These are phyloP conservation scores for Phaseolus coccineus DNA, from an alignment of 331 rosid genomes.

Conservation along the genomic window DNA sequence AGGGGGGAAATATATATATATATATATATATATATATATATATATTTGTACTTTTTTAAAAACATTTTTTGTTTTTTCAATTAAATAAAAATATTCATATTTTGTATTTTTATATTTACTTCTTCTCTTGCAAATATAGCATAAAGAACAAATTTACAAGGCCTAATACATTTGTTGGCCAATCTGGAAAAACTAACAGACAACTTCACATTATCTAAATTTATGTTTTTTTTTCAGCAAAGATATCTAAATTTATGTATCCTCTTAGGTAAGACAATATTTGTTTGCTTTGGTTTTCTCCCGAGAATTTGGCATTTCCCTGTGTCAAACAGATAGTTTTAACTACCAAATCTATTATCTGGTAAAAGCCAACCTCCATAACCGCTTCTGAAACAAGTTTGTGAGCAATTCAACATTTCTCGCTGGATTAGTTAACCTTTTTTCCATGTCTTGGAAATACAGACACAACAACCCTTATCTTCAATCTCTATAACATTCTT, in stretches of 20 bases:
- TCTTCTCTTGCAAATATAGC: not conserved
- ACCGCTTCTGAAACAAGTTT: slow-evolving; percentile 47
- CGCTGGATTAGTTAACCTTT: slow-evolving; percentile 17
- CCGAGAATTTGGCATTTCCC: slow-evolving; percentile 24
- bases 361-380: slow-evolving; percentile 41
- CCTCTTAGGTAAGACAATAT: not conserved
- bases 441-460: slow-evolving; percentile 34
- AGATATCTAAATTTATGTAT: not conserved
- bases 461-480: slow-evolving; percentile 11
- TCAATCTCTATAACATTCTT: slow-evolving; percentile 39
- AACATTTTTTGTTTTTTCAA: not conserved
- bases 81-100: not conserved
- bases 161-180: not conserved
- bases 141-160: not conserved
- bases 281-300: not conserved
- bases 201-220: not conserved
- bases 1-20: too few species aligned
- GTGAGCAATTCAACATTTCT: slow-evolving; percentile 29
- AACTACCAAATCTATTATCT: slow-evolving; percentile 1
- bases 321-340: not conserved
- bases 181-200: not conserved
- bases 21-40: too few species aligned
- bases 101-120: not conserved
- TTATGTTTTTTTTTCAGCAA: not conserved
- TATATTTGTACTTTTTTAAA: not conserved